phyloP scores from a whole-genome alignment of 2,329 filamentous ascomycete genomes.

The Samsoniella hepiali region DNA sequence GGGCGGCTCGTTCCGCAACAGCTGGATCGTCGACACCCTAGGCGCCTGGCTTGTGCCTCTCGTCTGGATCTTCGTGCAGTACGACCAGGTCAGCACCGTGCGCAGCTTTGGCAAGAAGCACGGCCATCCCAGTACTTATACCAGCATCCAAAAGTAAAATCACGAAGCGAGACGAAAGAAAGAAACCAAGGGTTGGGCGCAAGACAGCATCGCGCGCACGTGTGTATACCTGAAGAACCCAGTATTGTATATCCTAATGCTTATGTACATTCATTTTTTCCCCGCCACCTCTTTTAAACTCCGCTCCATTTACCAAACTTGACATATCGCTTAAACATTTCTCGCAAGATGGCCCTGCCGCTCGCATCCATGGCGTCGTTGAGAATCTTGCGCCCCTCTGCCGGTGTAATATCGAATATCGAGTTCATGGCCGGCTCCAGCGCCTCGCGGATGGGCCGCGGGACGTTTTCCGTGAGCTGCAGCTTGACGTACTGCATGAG shows the following conservation, averaged over 20 bases:
- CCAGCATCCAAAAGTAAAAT: slow-evolving; percentile 25
- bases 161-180: slow-evolving; percentile 25
- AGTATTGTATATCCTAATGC: slow-evolving; percentile 14
- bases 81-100: slow-evolving; percentile 57
- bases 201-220: background rate
- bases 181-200: background rate
- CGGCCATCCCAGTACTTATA: slow-evolving; percentile 54
- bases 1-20: slow-evolving; percentile 56
- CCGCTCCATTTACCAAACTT: slow-evolving; percentile 64
- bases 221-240: slow-evolving; percentile 12
- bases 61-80: slow-evolving; percentile 56
- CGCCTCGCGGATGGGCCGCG: slow-evolving; percentile 49
- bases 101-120: slow-evolving; percentile 53
- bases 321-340: slow-evolving; percentile 57
- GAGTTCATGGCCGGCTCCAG: slow-evolving; percentile 58
- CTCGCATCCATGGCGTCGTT: slow-evolving; percentile 59
- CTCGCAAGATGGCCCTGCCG: slow-evolving; percentile 56
- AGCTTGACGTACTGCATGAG: slow-evolving; percentile 59
- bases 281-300: slow-evolving; percentile 37
- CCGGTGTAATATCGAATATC: slow-evolving; percentile 55
- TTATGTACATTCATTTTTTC: slow-evolving; percentile 16
- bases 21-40: slow-evolving; percentile 57
- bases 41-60: slow-evolving; percentile 52
- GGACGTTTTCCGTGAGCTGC: slow-evolving; percentile 54
- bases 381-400: slow-evolving; percentile 53